These are phyloP conservation scores for Kandelia obovata DNA, from an alignment of 345 rosid species.

Conservation along the genomic window DNA sequence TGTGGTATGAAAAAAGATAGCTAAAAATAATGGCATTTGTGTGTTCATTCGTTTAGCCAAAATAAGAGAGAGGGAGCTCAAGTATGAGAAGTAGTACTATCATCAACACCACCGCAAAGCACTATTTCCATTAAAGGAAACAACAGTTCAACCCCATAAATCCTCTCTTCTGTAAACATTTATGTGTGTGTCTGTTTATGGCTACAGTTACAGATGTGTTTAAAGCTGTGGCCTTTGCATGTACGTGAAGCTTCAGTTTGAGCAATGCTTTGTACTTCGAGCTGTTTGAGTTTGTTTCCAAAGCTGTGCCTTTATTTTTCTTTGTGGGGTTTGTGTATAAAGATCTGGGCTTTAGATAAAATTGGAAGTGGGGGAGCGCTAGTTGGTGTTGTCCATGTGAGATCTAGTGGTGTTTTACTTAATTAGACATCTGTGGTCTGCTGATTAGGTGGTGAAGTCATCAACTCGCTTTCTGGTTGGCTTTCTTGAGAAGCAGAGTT, in stretches of 20 bases:
- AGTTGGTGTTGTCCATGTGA: slow-evolving; percentile 14
- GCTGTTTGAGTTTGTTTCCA: neutral
- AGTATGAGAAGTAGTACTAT: slow-evolving; percentile 12
- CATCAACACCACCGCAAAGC: slow-evolving; percentile 6
- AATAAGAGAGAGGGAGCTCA: neutral
- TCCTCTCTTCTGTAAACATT: slow-evolving; percentile 4
- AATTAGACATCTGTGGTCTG: slow-evolving; percentile 25
- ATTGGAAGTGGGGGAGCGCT: neutral
- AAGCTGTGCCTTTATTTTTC: neutral
- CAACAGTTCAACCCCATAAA: slow-evolving; percentile 11
- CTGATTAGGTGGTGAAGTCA: slow-evolving; percentile 4
- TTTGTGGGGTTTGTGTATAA: slow-evolving; percentile 6
- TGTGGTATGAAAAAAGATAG: slow-evolving; percentile 14
- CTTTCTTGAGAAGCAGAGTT: neutral
- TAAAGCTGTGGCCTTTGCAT: slow-evolving; percentile 16
- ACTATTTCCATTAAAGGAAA: slow-evolving; percentile 31
- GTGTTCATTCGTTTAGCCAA: slow-evolving; percentile 32
- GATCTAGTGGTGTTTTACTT: slow-evolving; percentile 25
- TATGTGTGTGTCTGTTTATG: neutral
- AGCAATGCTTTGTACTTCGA: slow-evolving; percentile 16
- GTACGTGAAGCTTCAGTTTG: slow-evolving; percentile 19
- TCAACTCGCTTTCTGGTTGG: neutral
- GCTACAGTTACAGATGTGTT: slow-evolving; percentile 1
- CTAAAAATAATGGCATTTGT: slow-evolving; percentile 34
- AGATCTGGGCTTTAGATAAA: slow-evolving; percentile 29